Conservation (phyloP, 176 grass and related monocot species). For the Poa pratensis region DNA sequence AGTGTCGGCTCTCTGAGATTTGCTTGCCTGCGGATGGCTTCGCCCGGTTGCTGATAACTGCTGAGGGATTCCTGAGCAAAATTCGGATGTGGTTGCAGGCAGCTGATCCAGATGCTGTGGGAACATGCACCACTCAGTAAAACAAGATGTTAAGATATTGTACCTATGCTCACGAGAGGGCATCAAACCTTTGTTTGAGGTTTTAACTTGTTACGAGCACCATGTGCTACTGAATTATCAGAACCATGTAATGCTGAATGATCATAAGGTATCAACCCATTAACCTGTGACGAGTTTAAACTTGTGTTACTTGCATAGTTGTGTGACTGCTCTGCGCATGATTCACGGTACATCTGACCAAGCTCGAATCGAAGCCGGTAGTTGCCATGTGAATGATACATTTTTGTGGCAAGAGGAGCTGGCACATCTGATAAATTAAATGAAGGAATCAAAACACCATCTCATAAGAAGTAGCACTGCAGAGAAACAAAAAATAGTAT, state of each 20-base stretch:
- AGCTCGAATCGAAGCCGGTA: conserved; percentile 61
- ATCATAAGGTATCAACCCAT: conserved; percentile 38
- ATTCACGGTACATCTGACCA: conserved; percentile 57
- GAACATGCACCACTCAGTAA: conserved; percentile 37
- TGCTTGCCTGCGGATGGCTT: conserved; percentile 28
- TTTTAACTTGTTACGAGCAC: conserved; percentile 39
- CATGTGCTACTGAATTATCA: conserved; percentile 35
- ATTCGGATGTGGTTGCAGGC: conserved; percentile 28
- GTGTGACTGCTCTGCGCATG: conserved; percentile 45
- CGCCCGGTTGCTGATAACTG: conserved; percentile 36
- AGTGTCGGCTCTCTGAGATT: conserved; percentile 35
- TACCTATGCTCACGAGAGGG: background rate
- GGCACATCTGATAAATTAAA: conserved; percentile 59
- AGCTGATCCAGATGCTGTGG: conserved; percentile 35
- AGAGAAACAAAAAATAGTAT: conserved; percentile 12
- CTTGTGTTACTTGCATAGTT: conserved; percentile 19
- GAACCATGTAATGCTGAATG: conserved; percentile 36
- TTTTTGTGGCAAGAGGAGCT: conserved; percentile 76
- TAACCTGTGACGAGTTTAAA: conserved; percentile 40
- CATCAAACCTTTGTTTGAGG: conserved; percentile 50
- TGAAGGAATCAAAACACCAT: conserved; percentile 24
- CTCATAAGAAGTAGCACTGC: conserved; percentile 15
- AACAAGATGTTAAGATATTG: conserved; percentile 33
- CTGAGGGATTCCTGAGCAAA: conserved; percentile 37
- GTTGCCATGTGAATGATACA: conserved; percentile 72